Conservation (phyloP, 2,329 filamentous ascomycete species). For the Juglanconis juglandina region DNA sequence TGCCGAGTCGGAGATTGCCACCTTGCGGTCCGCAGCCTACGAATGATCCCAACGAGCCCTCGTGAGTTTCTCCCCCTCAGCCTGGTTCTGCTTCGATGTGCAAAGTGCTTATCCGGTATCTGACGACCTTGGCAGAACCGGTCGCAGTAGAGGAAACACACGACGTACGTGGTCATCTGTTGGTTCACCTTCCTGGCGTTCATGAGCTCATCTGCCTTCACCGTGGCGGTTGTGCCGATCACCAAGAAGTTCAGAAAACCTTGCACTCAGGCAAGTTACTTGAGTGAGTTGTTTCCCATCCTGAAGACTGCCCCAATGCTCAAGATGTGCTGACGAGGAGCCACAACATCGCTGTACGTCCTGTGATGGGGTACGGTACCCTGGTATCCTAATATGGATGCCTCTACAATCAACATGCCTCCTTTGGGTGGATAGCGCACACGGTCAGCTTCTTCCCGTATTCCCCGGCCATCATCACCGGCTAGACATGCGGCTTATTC, state of each 20-base stretch:
- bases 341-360: not conserved
- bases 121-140: not conserved
- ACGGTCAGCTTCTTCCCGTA: not conserved
- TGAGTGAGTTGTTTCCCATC: not conserved
- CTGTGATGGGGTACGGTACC: not conserved
- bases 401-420: not conserved
- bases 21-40: slow-evolving; percentile 1
- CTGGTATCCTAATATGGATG: slow-evolving; percentile 1
- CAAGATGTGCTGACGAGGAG: not conserved
- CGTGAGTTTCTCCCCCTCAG: not conserved
- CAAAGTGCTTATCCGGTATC: not conserved
- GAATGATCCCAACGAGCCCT: slow-evolving; percentile 7
- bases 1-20: not conserved
- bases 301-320: not conserved
- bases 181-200: slow-evolving; percentile 5
- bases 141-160: slow-evolving; percentile 2
- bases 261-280: slow-evolving; percentile 1
- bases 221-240: not conserved
- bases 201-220: slow-evolving; percentile 4
- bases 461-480: not conserved
- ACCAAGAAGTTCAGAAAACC: not conserved
- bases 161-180: slow-evolving; percentile 6
- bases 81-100: not conserved
- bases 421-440: not conserved
- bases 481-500: slow-evolving; percentile 1